Conservation (phyloP, 2,329 filamentous ascomycete genomes). For the Aspergillus neotritici region DNA sequence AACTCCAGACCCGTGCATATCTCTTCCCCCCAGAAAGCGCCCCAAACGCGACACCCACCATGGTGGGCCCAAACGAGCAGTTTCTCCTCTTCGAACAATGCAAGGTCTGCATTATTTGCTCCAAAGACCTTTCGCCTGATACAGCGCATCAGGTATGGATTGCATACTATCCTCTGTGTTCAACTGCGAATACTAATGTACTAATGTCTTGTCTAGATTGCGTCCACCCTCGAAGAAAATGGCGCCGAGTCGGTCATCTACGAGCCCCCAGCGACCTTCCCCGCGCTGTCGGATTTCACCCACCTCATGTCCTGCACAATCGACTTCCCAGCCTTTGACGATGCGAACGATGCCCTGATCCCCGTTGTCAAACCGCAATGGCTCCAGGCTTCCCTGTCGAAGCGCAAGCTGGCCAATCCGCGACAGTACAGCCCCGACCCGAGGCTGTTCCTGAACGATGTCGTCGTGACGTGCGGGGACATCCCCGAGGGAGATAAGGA, state of each 20-base stretch:
- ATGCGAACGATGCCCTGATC: constrained; percentile 69
- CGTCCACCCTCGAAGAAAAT: constrained; percentile 42
- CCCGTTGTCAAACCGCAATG: constrained; percentile 78
- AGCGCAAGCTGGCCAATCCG: constrained; percentile 66
- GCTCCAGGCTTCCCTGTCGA: constrained; percentile 66
- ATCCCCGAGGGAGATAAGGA: constrained; percentile 84
- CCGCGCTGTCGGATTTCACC: constrained; percentile 46
- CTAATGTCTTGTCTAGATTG: constrained; percentile 35
- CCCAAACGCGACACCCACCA: constrained; percentile 10
- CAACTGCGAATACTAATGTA: not conserved
- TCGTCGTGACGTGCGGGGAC: constrained; percentile 75
- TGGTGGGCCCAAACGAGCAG: constrained; percentile 24
- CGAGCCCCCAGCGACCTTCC: constrained; percentile 31
- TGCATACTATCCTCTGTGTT: constrained; percentile 1
- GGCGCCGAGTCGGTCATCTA: constrained; percentile 46
- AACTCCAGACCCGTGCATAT: not conserved
- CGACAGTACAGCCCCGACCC: constrained; percentile 88
- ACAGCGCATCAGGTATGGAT: constrained; percentile 37
- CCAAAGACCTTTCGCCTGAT: constrained; percentile 35
- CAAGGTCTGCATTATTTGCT: constrained; percentile 43
- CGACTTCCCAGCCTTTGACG: constrained; percentile 83
- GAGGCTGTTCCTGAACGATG: constrained; percentile 78
- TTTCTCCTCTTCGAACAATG: constrained; percentile 42
- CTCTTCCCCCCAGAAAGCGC: not conserved
- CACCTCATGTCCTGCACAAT: constrained; percentile 71